These are phyloP conservation scores for Artemisia tridentata DNA, from an alignment of 129 eudicot genomes.

Conservation along the genomic window DNA sequence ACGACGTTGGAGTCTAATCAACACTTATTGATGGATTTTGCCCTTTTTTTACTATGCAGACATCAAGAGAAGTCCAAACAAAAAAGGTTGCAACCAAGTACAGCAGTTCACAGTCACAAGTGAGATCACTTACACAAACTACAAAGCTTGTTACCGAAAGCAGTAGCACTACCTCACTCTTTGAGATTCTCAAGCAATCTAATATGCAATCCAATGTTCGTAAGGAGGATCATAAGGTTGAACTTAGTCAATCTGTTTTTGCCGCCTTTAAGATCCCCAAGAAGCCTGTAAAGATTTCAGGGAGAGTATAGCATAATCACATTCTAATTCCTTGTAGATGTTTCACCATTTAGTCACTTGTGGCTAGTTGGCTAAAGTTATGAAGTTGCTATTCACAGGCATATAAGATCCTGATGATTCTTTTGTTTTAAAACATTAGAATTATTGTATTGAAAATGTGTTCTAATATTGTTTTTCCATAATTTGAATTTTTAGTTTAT, in stretches of 20 bases:
- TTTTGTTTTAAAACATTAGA: neutral
- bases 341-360: neutral
- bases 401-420: neutral
- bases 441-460: neutral
- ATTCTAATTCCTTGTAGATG: conserved; percentile 10
- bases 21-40: too few relatives aligned
- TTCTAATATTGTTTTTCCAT: too few relatives aligned
- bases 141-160: conserved; percentile 34
- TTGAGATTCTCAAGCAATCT: conserved; percentile 67
- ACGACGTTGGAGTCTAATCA: too few relatives aligned
- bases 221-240: conserved; percentile 37
- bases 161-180: conserved; percentile 43
- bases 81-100: conserved; percentile 52
- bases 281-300: conserved; percentile 54
- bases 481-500: too few relatives aligned
- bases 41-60: conserved; percentile 36
- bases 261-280: conserved; percentile 71
- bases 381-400: neutral
- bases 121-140: conserved; percentile 38
- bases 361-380: neutral
- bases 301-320: conserved; percentile 37
- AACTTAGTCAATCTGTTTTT: conserved; percentile 49
- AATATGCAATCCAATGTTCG: conserved; percentile 35
- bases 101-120: conserved; percentile 63
- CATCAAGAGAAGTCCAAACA: conserved; percentile 39